Base-by-base conservation (phyloP, 768 basidiomycete genomes). In the Tulasnella calospora region DNA sequence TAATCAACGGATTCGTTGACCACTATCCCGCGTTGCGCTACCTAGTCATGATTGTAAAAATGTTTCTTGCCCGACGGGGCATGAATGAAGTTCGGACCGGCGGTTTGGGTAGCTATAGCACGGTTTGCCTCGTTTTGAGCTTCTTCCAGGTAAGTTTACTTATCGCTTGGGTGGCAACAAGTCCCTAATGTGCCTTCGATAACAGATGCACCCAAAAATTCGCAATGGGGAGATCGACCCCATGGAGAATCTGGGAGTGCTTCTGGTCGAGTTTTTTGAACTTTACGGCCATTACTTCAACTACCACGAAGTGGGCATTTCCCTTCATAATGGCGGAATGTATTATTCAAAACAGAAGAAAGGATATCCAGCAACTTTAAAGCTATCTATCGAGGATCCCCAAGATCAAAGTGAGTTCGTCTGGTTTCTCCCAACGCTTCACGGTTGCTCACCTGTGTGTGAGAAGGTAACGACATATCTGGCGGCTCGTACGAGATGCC, bases 21-120 rank as follows among this genome's bases (percentile, higher is more conserved):
- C 86, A 93, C 77, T 87, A 95, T 83, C 89, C 92, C 30, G 95
- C 94, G 0, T 85, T 96, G n/a, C 89, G 92, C 44, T 89, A 89
- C 77, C 90, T 99, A 51, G 91, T 98, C 47, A 85, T 98, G 83
- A 90, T 97, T 79, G 92, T 93, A 80, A 99, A 99, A 85, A 89
- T 92, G 2, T 99, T 98, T 84, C 87, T 99, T 76, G 89, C 88
- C 80, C 95, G 98, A 83, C 87, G 96, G 55, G 89, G 90, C 38
- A 94, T 98, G 95, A 99, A 99, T 83, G 98, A 99, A 84, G 97
- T 99, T n/a, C 98, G 92, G 83, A 93, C 92, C 0, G 97, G 98
- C 10, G 98, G 98, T 2, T 84, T 99, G 46, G 96, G 97, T 30
- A 95, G 94, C 82, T 99, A 98, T 83, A 91, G 92, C 81, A 94